These are phyloP conservation scores for Globisporangium sylvaticum DNA, from an alignment of 352 stramenopile genomes.

Conservation along the genomic window DNA sequence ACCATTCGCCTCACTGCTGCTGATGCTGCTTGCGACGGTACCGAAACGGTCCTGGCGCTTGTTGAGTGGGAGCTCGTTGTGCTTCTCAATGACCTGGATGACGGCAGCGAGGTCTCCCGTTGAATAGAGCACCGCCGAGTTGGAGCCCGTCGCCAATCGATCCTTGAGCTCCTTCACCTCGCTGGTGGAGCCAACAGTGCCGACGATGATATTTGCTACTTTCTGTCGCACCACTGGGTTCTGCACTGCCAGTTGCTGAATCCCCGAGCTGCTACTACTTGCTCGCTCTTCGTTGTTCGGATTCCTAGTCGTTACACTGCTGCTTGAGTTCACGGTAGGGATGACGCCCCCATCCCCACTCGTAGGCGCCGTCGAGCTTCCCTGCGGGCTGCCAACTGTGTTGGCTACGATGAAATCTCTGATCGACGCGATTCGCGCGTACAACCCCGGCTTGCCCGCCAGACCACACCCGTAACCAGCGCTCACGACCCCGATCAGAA, in stretches of 20 bases:
- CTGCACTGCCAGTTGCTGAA: background rate
- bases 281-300: background rate
- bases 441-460: background rate
- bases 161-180: background rate
- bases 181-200: slow-evolving; percentile 3
- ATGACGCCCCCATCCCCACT: too few relatives aligned
- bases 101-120: background rate
- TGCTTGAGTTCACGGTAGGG: background rate
- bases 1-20: background rate
- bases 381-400: background rate
- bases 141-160: background rate
- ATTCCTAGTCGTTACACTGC: background rate
- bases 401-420: slow-evolving; percentile 8
- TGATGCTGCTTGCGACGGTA: background rate
- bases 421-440: background rate
- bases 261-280: too few relatives aligned
- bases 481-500: slow-evolving; percentile 1
- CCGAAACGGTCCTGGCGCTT: background rate
- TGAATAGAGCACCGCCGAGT: background rate
- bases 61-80: background rate
- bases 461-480: slow-evolving; percentile 5
- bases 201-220: background rate
- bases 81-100: background rate
- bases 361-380: too few relatives aligned
- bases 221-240: background rate